A percentile compares a stretch with the other conserved stretches of the same genome.
These are phyloP conservation scores for Myochromella boudieri DNA, from an alignment of 768 basidiomycete genomes.

Conservation along the genomic window DNA sequence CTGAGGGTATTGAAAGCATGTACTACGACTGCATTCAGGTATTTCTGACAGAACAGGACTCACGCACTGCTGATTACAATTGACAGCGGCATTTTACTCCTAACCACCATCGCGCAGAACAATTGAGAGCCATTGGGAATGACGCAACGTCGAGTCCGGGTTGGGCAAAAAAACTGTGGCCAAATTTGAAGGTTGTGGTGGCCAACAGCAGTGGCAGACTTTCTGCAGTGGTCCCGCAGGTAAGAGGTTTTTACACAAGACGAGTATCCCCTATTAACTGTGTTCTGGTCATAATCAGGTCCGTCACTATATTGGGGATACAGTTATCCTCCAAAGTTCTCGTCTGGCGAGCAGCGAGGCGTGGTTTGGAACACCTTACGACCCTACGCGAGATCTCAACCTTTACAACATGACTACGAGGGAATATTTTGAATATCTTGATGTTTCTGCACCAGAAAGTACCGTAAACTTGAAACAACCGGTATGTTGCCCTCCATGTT, in stretches of 20 bases:
- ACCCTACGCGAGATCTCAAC: constrained; percentile 2
- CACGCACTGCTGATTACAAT: not conserved
- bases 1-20: constrained; percentile 6
- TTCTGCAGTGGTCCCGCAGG: constrained; percentile 5
- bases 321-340: constrained; percentile 2
- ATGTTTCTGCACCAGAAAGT: constrained; percentile 2
- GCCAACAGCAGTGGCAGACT: constrained; percentile 9
- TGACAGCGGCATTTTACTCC: constrained; percentile 4
- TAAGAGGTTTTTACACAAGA: too few species aligned
- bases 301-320: constrained; percentile 5
- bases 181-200: constrained; percentile 1
- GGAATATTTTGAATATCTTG: constrained; percentile 10
- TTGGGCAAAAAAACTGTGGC: constrained; percentile 10
- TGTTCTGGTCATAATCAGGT: too few species aligned
- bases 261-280: too few species aligned
- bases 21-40: constrained; percentile 5
- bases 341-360: constrained; percentile 4
- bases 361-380: constrained; percentile 3
- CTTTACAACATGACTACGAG: constrained; percentile 6
- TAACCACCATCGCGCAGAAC: constrained; percentile 3
- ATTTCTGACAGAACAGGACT: too few species aligned
- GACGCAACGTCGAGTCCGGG: constrained; percentile 2
- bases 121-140: constrained; percentile 5
- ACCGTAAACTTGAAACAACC: not conserved
- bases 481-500: not conserved